Percentiles rank a stretch among this genome's conserved stretches.
These are phyloP conservation scores for Fusarium neocosmosporiellum DNA, from an alignment of 2,329 filamentous ascomycete genomes.

Conservation along the genomic window DNA sequence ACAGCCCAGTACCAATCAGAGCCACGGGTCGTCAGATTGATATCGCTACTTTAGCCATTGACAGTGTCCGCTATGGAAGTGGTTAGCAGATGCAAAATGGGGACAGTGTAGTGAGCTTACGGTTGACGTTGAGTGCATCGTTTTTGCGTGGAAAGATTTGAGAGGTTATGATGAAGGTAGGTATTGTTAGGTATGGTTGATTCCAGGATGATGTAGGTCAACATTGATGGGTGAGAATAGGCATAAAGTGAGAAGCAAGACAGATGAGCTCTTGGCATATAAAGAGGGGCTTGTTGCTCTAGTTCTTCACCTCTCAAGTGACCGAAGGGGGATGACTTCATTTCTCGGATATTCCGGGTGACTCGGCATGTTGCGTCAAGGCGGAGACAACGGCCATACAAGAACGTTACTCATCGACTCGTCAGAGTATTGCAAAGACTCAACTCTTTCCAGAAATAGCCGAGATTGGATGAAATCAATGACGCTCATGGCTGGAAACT, in stretches of 20 bases:
- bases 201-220: not conserved
- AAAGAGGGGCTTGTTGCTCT: not conserved
- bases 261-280: not conserved
- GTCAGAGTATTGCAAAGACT: not conserved
- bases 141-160: conserved; percentile 2
- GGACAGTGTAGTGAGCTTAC: not conserved
- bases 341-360: not conserved
- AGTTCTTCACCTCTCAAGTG: not conserved
- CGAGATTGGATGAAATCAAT: not conserved
- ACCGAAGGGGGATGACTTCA: not conserved
- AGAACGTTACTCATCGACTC: not conserved
- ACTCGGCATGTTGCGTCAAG: not conserved
- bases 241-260: not conserved
- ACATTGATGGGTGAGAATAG: not conserved
- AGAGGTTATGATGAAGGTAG: not conserved
- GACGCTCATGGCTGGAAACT: not conserved
- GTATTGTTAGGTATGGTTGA: not conserved
- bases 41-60: conserved; percentile 52
- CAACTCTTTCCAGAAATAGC: not conserved
- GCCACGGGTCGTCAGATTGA: conserved; percentile 68
- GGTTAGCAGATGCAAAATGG: not conserved
- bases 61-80: not conserved
- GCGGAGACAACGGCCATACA: too few species aligned
- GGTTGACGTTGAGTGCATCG: conserved; percentile 17
- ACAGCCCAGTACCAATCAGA: conserved; percentile 74